Evolutionary conservation across 306 rosid genomes (phyloP).

Genomic region (Malus orientalis): DNA sequence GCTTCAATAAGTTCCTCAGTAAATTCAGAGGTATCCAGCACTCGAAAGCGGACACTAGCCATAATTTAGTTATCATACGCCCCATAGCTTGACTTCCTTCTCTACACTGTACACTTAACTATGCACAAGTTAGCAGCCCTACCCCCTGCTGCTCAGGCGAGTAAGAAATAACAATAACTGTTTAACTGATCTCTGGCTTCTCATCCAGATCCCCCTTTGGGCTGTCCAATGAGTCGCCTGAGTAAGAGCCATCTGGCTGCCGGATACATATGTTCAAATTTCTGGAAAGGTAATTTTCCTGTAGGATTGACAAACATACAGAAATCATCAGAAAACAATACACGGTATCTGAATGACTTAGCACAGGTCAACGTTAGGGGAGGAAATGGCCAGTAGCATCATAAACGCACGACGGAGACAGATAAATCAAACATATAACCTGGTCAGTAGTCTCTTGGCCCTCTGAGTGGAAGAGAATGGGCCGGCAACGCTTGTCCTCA

Average conservation of each 20-base stretch:
- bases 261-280: slow-evolving; percentile 84
- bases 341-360: neutral
- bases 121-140: slow-evolving; percentile 55
- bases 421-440: slow-evolving; percentile 35
- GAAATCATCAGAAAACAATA: slow-evolving; percentile 19
- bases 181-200: slow-evolving; percentile 40
- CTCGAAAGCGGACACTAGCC: slow-evolving; percentile 14
- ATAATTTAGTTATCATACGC: neutral
- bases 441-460: slow-evolving; percentile 70
- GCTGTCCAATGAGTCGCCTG: slow-evolving; percentile 72
- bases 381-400: neutral
- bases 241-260: slow-evolving; percentile 82
- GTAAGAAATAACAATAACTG: slow-evolving; percentile 20
- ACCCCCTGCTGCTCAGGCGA: slow-evolving; percentile 32
- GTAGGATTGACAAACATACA: slow-evolving; percentile 13
- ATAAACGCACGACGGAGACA: neutral
- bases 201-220: slow-evolving; percentile 60
- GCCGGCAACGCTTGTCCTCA: slow-evolving; percentile 92
- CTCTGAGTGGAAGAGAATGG: slow-evolving; percentile 82
- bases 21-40: slow-evolving; percentile 25
- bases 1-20: slow-evolving; percentile 19
- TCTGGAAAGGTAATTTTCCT: slow-evolving; percentile 78
- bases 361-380: neutral
- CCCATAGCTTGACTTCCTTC: slow-evolving; percentile 18
- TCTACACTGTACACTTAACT: slow-evolving; percentile 60